Percentiles rank a stretch among this genome's conserved stretches.
These are phyloP conservation scores for Erythrophleum fordii DNA, from an alignment of 306 rosid species.

Conservation along the genomic window DNA sequence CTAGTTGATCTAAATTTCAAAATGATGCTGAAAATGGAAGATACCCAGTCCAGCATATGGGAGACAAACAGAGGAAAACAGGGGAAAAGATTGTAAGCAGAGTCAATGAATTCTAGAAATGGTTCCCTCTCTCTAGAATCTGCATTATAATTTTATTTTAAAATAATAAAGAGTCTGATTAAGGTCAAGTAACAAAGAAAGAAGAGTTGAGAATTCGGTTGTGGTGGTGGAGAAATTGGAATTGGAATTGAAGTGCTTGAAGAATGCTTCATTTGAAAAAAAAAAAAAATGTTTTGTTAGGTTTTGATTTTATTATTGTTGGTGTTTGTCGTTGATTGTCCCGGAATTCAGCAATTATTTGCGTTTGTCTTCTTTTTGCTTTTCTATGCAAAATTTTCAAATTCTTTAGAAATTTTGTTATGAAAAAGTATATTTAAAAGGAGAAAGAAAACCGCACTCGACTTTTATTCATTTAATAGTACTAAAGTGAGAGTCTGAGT, in stretches of 20 bases:
- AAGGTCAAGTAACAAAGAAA: conserved; percentile 29
- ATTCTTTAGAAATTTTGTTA: not conserved
- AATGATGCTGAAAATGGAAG: conserved; percentile 6
- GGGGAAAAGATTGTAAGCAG: conserved; percentile 36
- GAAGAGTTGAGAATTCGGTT: conserved; percentile 6
- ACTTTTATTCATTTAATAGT: too few species aligned
- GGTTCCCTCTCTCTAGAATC: conserved; percentile 25
- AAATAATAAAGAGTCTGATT: conserved; percentile 25
- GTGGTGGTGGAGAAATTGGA: conserved; percentile 30
- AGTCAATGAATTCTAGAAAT: conserved; percentile 44
- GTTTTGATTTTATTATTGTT: conserved; percentile 34
- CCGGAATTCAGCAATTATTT: conserved; percentile 59
- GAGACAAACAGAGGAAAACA: conserved; percentile 59
- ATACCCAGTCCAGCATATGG: conserved; percentile 32
- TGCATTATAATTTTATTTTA: conserved; percentile 46
- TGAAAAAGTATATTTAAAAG: not conserved
- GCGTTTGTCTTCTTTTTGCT: conserved; percentile 46
- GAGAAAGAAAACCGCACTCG: not conserved
- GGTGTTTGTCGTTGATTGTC: conserved; percentile 46
- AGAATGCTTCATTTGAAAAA: not conserved
- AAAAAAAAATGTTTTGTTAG: conserved; percentile 13
- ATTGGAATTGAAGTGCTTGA: conserved; percentile 40
- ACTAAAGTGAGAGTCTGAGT: too few species aligned
- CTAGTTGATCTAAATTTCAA: not conserved
- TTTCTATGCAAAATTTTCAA: not conserved